phyloP scores from a whole-genome alignment of 768 basidiomycete genomes.

The Artomyces pyxidatus region DNA sequence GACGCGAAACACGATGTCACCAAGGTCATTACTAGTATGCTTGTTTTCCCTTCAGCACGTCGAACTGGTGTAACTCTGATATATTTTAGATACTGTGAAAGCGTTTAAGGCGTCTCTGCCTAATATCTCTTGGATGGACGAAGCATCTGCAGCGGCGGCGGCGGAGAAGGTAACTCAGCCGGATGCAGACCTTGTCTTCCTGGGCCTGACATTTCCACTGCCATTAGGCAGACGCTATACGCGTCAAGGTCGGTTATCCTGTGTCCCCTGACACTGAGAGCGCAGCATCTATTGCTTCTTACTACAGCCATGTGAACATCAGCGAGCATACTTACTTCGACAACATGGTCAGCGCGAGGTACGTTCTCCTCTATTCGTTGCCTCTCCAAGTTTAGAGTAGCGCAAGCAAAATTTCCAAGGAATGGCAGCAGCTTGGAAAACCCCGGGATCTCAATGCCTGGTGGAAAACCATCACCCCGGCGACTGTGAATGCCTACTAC shows the following conservation, averaged over 20 bases:
- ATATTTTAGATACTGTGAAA: conserved; percentile 68
- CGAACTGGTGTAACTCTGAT: conserved; percentile 16
- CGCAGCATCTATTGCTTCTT: conserved; percentile 58
- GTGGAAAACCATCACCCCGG: conserved; percentile 88
- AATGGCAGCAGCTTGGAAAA: conserved; percentile 70
- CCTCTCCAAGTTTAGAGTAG: conserved; percentile 26
- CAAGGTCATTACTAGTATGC: conserved; percentile 54
- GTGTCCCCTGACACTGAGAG: conserved; percentile 73
- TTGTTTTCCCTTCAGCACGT: neutral
- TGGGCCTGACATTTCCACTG: too few relatives aligned
- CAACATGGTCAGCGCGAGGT: conserved; percentile 67
- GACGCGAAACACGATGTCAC: conserved; percentile 76
- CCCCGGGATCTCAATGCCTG: conserved; percentile 63
- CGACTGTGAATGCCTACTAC: conserved; percentile 84
- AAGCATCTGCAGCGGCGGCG: conserved; percentile 70
- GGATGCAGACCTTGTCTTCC: conserved; percentile 6
- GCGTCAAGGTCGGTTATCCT: conserved; percentile 92
- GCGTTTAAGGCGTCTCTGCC: conserved; percentile 75
- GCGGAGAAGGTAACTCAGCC: conserved; percentile 75
- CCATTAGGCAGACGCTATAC: conserved; percentile 79
- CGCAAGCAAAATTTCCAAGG: conserved; percentile 50
- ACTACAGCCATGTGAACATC: conserved; percentile 64
- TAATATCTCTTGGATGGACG: conserved; percentile 87
- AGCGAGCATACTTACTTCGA: conserved; percentile 70
- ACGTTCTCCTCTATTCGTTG: conserved; percentile 7